Conservation (phyloP, 2,329 filamentous ascomycete genomes). For the Fusarium scirpi region DNA sequence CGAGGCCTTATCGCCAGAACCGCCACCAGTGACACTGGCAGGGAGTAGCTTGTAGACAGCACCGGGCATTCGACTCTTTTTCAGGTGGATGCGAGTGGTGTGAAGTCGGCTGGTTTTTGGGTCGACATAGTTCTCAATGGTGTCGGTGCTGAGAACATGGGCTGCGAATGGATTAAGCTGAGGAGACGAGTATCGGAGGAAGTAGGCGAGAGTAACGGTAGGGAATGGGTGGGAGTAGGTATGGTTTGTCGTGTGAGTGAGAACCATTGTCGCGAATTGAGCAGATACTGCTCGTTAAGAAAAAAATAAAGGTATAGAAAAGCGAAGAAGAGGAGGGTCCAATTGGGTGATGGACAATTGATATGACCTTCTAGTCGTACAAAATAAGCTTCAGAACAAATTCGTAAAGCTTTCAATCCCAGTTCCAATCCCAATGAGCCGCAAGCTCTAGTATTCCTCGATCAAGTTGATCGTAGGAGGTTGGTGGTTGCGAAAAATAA, state of each 20-base stretch:
- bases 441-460: constrained; percentile 28
- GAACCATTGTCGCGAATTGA: constrained; percentile 64
- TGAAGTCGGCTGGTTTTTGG: constrained; percentile 78
- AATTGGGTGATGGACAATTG: constrained; percentile 28
- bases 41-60: constrained; percentile 82
- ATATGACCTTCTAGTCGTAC: constrained; percentile 6
- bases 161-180: constrained; percentile 81
- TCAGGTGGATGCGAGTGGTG: constrained; percentile 83
- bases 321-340: constrained; percentile 14
- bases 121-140: constrained; percentile 80
- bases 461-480: constrained; percentile 31
- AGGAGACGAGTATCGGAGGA: constrained; percentile 82
- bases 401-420: constrained; percentile 4
- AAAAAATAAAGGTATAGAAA: constrained; percentile 16
- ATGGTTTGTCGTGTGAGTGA: constrained; percentile 75
- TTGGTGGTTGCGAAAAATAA: constrained; percentile 44
- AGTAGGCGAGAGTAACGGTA: constrained; percentile 88
- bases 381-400: constrained; percentile 4
- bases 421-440: constrained; percentile 30
- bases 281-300: constrained; percentile 29
- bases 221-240: constrained; percentile 85
- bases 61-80: constrained; percentile 81
- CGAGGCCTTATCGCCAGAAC: constrained; percentile 74
- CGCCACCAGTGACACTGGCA: constrained; percentile 73
- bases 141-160: constrained; percentile 86